Evolutionary conservation across 2,329 filamentous ascomycete species (phyloP), one percentile per base, ranked within the genome.

Genomic region (Thelonectria discophora): DNA sequence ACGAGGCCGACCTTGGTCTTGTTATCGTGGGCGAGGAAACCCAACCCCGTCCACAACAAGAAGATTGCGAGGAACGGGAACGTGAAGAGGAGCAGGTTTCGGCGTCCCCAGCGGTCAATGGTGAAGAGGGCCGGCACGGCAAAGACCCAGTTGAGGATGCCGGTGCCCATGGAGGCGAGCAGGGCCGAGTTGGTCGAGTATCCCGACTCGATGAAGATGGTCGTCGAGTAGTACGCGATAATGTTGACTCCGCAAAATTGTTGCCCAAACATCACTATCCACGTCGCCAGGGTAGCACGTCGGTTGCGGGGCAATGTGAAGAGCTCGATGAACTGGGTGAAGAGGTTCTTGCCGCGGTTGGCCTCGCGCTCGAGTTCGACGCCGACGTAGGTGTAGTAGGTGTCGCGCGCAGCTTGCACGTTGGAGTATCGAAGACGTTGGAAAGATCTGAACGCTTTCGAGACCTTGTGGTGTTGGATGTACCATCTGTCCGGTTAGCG

Each of bases 201-300:
- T 13, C 66, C 66, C 1, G 66, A 66, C 3, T 67, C 54, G 6
- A 57, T 48, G 45, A 73, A 73, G 48, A 73, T 72, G 4, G 58
- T 66, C 1, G 69, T 67, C n/a, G 65, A 69, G 40, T 73, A 73
- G 58, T 71, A 73, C 15, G 70, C 68, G 40, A 72, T 71, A n/a
- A 70, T 58, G 32, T 68, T 66, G 2, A 69, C 64, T 48, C 77
- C 76, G 58, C 80, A 84, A 66, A 75, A 69, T 73, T 89, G 87
- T 68, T 90, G 87, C 82, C 88, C 84, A 64, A 88, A 89, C 68
- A 90, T 90, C 61, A 88, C 85, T 43, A 88, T 82, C 69, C 87
- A 80, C 1, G 84, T 86, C 2, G 86, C 87, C 15, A 87, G 67
- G 76, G 86, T 61, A 5, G 64, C 64, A 15, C 62, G 59, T 24